Evolutionary conservation across 225 moss, liverwort and hornwort species (phyloP).

Genomic region (Climacium dendroides): DNA sequence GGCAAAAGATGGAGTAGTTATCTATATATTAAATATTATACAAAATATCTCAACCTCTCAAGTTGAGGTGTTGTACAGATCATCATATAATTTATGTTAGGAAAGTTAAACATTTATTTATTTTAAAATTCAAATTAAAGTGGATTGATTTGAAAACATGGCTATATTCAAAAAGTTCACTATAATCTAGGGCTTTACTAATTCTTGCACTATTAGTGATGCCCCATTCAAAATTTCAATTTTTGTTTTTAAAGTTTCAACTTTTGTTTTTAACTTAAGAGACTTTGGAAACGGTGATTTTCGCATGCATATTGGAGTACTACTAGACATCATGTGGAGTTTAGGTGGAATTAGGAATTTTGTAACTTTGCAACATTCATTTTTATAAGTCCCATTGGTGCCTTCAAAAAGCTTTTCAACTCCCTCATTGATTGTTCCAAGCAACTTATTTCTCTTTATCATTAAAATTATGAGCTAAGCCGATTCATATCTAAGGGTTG

Average conservation of each 20-base stretch:
- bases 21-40: no score
- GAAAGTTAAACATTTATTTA: not conserved
- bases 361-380: not conserved
- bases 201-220: accelerated
- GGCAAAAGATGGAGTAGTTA: no score
- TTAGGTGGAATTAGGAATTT: not conserved
- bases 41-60: not conserved
- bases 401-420: not conserved
- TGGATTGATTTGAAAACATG: not conserved
- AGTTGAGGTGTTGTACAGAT: no score
- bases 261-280: not conserved
- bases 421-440: not conserved
- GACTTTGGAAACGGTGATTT: not conserved
- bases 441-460: not conserved
- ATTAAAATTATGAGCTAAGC: not conserved
- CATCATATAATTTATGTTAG: no score
- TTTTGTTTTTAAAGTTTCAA: not conserved
- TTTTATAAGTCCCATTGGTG: not conserved
- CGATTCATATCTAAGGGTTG: not conserved
- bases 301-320: not conserved
- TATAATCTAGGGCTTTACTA: no score
- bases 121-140: not conserved
- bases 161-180: not conserved
- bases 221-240: not conserved
- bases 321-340: not conserved